Evolutionary conservation across 805 yeast genomes (phyloP).

Genomic region (Blastobotrys americana): DNA sequence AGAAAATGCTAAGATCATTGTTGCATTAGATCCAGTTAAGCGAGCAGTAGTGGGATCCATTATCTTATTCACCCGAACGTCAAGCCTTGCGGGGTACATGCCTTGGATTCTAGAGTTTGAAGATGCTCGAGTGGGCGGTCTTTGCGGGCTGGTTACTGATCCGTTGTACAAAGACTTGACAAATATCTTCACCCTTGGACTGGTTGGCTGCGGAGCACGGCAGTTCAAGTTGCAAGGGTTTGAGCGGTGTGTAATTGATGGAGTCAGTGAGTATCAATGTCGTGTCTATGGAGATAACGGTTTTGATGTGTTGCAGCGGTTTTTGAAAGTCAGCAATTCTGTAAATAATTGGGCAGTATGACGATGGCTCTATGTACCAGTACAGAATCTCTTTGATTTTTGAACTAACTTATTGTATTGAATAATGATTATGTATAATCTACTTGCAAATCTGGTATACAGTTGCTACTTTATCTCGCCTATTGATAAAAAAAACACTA

Average conservation of each 20-base stretch:
- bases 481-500: too few species aligned
- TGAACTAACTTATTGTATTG: too few species aligned
- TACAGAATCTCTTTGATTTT: too few species aligned
- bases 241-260: slow-evolving; percentile 26
- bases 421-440: too few species aligned
- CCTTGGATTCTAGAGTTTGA: slow-evolving; percentile 45
- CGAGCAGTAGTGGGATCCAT: slow-evolving; percentile 44
- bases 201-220: slow-evolving; percentile 49
- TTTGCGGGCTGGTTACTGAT: slow-evolving; percentile 48
- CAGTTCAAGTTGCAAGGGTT: slow-evolving; percentile 35
- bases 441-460: too few species aligned
- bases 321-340: slow-evolving; percentile 14
- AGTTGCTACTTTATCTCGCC: too few species aligned
- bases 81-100: slow-evolving; percentile 40
- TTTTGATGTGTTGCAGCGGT: slow-evolving; percentile 23
- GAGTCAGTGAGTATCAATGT: slow-evolving; percentile 19
- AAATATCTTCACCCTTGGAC: slow-evolving; percentile 49
- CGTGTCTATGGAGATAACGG: slow-evolving; percentile 21
- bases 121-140: slow-evolving; percentile 39
- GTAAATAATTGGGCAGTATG: not conserved
- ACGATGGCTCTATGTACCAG: too few species aligned
- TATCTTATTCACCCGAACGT: slow-evolving; percentile 36
- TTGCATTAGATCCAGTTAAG: slow-evolving; percentile 47
- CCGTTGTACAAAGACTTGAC: slow-evolving; percentile 43
- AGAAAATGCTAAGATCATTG: slow-evolving; percentile 39